Percentiles rank a stretch among this genome's conserved stretches.
phyloP scores from a whole-genome alignment of 768 basidiomycete genomes.

The Leccinum fibrillosum region DNA sequence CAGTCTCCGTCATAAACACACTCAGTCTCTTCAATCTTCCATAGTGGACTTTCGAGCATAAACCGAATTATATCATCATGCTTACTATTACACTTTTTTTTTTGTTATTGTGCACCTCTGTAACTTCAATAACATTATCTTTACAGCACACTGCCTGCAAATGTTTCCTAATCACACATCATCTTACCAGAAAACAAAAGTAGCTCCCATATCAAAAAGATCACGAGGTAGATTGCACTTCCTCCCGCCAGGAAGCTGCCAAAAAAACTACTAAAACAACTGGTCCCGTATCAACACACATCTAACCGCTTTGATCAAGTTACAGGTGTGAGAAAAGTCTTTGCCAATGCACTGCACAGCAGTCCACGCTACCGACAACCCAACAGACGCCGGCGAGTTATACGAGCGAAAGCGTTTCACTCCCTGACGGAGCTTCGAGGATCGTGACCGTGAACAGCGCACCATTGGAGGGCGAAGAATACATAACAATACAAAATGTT shows the following conservation, averaged over 20 bases:
- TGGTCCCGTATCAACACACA: slow-evolving; percentile 18
- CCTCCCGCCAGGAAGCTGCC: slow-evolving; percentile 3
- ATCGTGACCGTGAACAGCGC: slow-evolving; percentile 35
- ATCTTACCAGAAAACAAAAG: background rate
- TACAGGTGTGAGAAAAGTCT: slow-evolving; percentile 9
- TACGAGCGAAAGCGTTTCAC: slow-evolving; percentile 18
- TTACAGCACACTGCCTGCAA: background rate
- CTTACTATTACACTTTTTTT: slow-evolving; percentile 10
- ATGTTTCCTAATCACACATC: background rate
- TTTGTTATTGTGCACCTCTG: slow-evolving; percentile 20
- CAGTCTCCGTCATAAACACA: slow-evolving; percentile 9
- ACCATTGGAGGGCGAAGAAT: slow-evolving; percentile 10
- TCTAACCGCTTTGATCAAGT: slow-evolving; percentile 10
- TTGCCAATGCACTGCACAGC: slow-evolving; percentile 17
- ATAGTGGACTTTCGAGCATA: slow-evolving; percentile 27
- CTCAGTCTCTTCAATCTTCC: slow-evolving; percentile 13
- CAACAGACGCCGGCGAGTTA: slow-evolving; percentile 13
- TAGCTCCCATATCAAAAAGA: background rate
- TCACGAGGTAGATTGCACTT: slow-evolving; percentile 3
- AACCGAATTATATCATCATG: slow-evolving; percentile 16
- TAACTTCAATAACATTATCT: slow-evolving; percentile 20
- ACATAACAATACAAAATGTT: slow-evolving; percentile 34
- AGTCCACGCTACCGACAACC: slow-evolving; percentile 14
- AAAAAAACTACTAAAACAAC: slow-evolving; percentile 11
- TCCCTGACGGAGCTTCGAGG: slow-evolving; percentile 55